Evolutionary conservation across 805 yeast genomes (phyloP).

Genomic region (Yamadazyma tumulicola): DNA sequence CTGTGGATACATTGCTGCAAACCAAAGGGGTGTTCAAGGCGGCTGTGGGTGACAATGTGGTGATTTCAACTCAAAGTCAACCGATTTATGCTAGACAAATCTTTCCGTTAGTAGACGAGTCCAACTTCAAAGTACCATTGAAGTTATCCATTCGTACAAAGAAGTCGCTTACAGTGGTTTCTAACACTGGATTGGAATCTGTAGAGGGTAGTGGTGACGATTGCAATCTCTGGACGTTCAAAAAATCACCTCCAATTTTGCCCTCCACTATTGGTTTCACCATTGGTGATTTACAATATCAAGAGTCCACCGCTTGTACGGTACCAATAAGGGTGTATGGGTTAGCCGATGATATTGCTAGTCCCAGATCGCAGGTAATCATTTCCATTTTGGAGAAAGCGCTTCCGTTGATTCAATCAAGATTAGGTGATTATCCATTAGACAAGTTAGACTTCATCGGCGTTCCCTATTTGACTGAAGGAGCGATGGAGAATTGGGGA

Average conservation of each 20-base stretch:
- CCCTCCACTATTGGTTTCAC: conserved; percentile 66
- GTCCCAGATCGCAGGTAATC: conserved; percentile 46
- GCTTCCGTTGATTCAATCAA: conserved; percentile 45
- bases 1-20: conserved; percentile 9
- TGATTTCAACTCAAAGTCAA: conserved; percentile 67
- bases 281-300: conserved; percentile 61
- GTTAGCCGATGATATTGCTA: conserved; percentile 46
- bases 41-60: background rate
- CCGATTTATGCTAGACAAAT: conserved; percentile 61
- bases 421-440: conserved; percentile 53
- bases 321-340: conserved; percentile 54
- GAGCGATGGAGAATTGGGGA: conserved; percentile 82
- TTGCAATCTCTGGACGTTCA: conserved; percentile 28
- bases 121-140: conserved; percentile 50
- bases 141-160: conserved; percentile 46
- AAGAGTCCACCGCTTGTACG: conserved; percentile 16
- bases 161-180: conserved; percentile 45
- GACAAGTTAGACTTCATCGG: conserved; percentile 65
- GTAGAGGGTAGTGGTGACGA: conserved; percentile 21
- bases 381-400: conserved; percentile 44
- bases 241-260: conserved; percentile 55
- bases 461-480: conserved; percentile 68
- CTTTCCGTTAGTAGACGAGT: conserved; percentile 71
- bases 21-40: conserved; percentile 12
- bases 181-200: conserved; percentile 35